Percentiles rank a stretch among this genome's conserved stretches.
Evolutionary conservation across 768 basidiomycete species (phyloP).

Genomic region (Cystobasidium onofrii): DNA sequence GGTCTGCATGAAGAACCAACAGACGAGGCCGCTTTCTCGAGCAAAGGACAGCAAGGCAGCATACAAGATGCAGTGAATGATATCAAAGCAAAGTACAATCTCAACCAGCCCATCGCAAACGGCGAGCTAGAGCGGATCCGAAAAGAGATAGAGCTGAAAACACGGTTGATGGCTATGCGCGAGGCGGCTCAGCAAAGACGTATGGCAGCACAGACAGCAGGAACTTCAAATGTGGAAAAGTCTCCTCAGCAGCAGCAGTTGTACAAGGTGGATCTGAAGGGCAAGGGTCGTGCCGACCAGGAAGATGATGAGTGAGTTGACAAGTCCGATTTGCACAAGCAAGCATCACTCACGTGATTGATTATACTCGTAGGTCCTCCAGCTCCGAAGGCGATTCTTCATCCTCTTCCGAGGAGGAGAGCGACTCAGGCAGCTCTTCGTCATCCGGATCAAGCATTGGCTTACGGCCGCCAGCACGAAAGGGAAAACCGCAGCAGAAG

Average conservation of each 20-base stretch:
- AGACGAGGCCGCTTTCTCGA: background rate
- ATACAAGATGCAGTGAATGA: constrained; percentile 26
- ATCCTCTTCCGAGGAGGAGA: background rate
- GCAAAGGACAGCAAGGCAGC: background rate
- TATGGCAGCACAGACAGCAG: background rate
- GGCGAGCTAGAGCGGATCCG: constrained; percentile 11
- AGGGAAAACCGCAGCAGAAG: background rate
- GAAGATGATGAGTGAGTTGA: background rate
- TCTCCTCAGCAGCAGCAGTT: background rate
- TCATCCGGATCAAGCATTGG: constrained; percentile 20
- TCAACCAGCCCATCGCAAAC: constrained; percentile 4
- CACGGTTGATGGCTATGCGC: background rate
- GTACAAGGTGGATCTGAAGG: background rate
- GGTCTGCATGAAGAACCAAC: constrained; percentile 15
- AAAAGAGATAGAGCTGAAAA: constrained; percentile 13
- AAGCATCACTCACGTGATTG: background rate
- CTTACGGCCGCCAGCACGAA: background rate
- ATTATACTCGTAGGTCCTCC: background rate
- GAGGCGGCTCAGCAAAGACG: background rate
- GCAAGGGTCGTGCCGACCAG: background rate
- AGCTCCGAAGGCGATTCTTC: background rate
- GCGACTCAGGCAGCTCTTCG: constrained; percentile 8
- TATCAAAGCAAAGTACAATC: constrained; percentile 20
- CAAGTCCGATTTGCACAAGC: background rate
- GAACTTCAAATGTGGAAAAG: background rate